Percentiles rank a stretch among this genome's conserved stretches.
phyloP scores from a whole-genome alignment of 176 grass and related monocot species.

The Tuctoria greenei region DNA sequence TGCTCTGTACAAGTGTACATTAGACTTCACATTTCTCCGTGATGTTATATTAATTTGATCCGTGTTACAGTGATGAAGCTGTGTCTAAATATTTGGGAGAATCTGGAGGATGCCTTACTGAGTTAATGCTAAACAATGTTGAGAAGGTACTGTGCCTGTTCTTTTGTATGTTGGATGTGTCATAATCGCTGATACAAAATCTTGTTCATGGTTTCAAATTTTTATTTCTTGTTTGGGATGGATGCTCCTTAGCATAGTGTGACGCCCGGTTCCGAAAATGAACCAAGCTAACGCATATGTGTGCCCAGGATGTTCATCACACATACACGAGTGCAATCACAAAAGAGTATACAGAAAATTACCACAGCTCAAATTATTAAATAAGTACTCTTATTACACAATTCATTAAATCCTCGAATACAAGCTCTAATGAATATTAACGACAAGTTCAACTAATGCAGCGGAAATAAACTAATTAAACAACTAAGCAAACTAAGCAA shows the following conservation, averaged over 20 bases:
- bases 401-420: too few species aligned
- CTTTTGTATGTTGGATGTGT: constrained; percentile 10
- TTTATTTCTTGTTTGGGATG: not conserved
- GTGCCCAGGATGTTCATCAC: too few species aligned
- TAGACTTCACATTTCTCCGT: not conserved
- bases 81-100: constrained; percentile 74
- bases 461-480: too few species aligned
- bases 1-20: constrained; percentile 24
- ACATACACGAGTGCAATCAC: too few species aligned
- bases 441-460: too few species aligned
- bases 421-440: too few species aligned
- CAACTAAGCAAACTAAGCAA: too few species aligned
- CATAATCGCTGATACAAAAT: constrained; percentile 1
- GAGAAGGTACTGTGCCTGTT: constrained; percentile 56
- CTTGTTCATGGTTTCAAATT: constrained; percentile 10
- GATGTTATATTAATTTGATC: constrained; percentile 4
- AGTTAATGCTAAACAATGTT: constrained; percentile 79
- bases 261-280: too few species aligned
- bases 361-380: too few species aligned
- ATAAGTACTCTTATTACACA: too few species aligned
- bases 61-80: constrained; percentile 70
- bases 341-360: too few species aligned
- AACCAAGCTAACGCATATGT: too few species aligned
- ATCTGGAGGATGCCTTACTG: constrained; percentile 75
- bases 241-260: not conserved